A percentile compares a stretch with the other conserved stretches of the same genome.
These are phyloP conservation scores for Martiniozyma asiatica DNA, from an alignment of 1,139 yeast genomes.

Conservation along the genomic window DNA sequence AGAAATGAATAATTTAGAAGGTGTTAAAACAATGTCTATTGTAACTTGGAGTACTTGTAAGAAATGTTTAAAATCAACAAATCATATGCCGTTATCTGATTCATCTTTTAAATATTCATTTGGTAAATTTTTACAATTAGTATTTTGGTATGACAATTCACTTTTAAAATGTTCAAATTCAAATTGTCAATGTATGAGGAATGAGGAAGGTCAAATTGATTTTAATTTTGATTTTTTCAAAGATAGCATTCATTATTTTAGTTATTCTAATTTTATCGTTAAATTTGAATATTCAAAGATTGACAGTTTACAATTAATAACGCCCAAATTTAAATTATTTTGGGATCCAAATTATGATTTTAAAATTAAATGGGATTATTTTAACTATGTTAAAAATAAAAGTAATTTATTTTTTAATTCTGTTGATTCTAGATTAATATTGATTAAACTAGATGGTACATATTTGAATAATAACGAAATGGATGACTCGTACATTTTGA, in stretches of 20 bases:
- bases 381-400: constrained; percentile 40
- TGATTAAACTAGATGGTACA: constrained; percentile 66
- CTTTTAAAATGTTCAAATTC: constrained; percentile 6
- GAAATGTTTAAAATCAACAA: constrained; percentile 62
- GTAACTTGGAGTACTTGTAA: constrained; percentile 91
- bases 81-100: constrained; percentile 77
- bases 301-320: constrained; percentile 64
- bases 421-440: constrained; percentile 54
- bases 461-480: too few relatives aligned
- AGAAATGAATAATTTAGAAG: constrained; percentile 46
- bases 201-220: constrained; percentile 54
- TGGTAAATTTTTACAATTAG: constrained; percentile 81
- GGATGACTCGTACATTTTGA: constrained; percentile 57
- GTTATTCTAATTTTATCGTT: constrained; percentile 68
- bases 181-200: constrained; percentile 54
- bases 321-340: constrained; percentile 60
- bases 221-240: constrained; percentile 36
- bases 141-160: constrained; percentile 42
- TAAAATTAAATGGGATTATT: constrained; percentile 54
- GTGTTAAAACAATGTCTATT: constrained; percentile 56
- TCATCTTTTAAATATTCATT: constrained; percentile 84
- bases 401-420: constrained; percentile 58
- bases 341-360: constrained; percentile 71
- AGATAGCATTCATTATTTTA: constrained; percentile 75
- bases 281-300: constrained; percentile 67